These are phyloP conservation scores for Agaricus subrufescens DNA, from an alignment of 768 basidiomycete genomes.

Conservation along the genomic window DNA sequence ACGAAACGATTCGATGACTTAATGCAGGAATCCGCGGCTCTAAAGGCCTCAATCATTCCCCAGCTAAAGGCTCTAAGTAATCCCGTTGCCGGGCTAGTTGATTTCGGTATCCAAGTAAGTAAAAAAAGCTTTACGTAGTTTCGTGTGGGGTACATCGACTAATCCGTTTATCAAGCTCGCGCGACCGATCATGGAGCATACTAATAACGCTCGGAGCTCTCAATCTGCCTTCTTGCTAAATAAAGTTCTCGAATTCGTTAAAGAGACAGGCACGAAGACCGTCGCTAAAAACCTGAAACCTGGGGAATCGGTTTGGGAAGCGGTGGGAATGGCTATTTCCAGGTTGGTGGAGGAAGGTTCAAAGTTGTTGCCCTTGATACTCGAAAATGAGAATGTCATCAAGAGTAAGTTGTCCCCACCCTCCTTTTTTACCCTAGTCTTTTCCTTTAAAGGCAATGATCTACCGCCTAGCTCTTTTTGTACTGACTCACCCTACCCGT, in stretches of 20 bases:
- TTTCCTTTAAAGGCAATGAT: too few species aligned
- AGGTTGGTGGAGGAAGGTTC: constrained; percentile 69
- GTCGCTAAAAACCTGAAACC: constrained; percentile 65
- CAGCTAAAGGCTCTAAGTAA: constrained; percentile 73
- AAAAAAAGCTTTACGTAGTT: too few species aligned
- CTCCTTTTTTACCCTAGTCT: neutral
- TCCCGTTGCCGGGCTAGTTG: constrained; percentile 74
- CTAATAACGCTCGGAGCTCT: constrained; percentile 72
- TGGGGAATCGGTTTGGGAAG: constrained; percentile 71
- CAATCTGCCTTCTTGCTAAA: constrained; percentile 77
- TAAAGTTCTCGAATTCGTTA: constrained; percentile 65
- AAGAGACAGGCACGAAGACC: constrained; percentile 66
- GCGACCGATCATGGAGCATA: constrained; percentile 81
- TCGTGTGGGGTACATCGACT: neutral
- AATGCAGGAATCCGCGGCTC: constrained; percentile 61
- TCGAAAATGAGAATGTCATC: constrained; percentile 73
- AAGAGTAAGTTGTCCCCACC: constrained; percentile 52
- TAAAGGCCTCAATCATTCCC: constrained; percentile 65
- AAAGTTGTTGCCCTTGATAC: constrained; percentile 61
- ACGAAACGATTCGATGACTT: constrained; percentile 83
- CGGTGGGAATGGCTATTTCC: constrained; percentile 62
- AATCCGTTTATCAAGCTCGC: constrained; percentile 57
- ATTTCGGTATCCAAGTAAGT: constrained; percentile 85
- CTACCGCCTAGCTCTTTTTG: neutral
- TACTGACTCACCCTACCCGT: neutral